Evolutionary conservation across 2,329 filamentous ascomycete genomes (phyloP), one percentile per base, ranked within the genome.

Genomic region (Talaromyces sp.): DNA sequence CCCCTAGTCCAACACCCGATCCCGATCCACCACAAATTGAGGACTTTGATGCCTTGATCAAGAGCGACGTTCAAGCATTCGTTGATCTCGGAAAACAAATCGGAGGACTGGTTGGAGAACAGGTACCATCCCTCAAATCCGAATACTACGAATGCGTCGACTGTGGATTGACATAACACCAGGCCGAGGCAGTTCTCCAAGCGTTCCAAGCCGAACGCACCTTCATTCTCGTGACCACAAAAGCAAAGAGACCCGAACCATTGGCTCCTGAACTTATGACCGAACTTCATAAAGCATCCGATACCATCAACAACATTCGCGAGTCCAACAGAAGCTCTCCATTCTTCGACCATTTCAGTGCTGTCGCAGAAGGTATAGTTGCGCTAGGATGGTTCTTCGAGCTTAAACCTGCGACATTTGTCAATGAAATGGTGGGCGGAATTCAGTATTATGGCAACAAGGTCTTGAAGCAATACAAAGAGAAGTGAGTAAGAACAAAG

Each of bases 381-480:
- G 89, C 93, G 45, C 82, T 99, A 66, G 92, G 91, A 39, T 99
- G 95, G 95, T 90, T 98, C 65, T 87, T 95, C 58, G 91, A 96
- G 61, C 85, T 82, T 68, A 93, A 92, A 75, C 95, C 95, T 2
- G 89, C 86, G 69, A 93, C 95, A 73, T 91, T 93, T 72, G 90
- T 98, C 56, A 89, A 89, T 56, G 93, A 97, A 70, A 89, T 89
- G 66, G 84, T 96, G 22, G 89, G 89, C 35, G 90, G 92, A 60
- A 92, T 93, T 47, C 90, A 98, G 76, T 96, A 96, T 81, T 97
- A 92, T 72, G 95, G 95, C 39, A 98, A 99, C 82, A 88, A 93
- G 71, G 91, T 99, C 43, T 82, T 98, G 70, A 96, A 93, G 80
- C 90, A 96, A 72, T 89, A 90, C 78, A 97, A 96, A 80, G 93